Evolutionary conservation across 495 filamentous ascomycete genomes (phyloP).

Genomic region (Hypoxylon fragiforme): DNA sequence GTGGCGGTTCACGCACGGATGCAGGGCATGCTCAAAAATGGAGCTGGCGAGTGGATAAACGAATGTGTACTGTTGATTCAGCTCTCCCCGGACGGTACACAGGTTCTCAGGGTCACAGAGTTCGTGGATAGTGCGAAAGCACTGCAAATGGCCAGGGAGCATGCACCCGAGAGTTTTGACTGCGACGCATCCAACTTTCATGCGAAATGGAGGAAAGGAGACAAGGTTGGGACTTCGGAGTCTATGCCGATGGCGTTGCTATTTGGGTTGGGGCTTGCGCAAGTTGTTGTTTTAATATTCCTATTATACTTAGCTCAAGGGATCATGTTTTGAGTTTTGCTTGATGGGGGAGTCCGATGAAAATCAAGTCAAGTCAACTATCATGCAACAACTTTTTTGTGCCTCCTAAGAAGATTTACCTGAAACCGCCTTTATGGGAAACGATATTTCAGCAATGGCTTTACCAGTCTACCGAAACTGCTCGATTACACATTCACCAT

Average conservation of each 20-base stretch:
- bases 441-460: background rate
- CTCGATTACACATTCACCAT: background rate
- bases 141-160: constrained; percentile 40
- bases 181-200: background rate
- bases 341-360: constrained; percentile 17
- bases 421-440: background rate
- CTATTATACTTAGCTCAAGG: constrained; percentile 19
- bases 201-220: background rate
- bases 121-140: constrained; percentile 49
- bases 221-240: background rate
- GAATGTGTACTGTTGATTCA: constrained; percentile 47
- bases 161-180: constrained; percentile 37
- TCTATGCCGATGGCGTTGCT: constrained; percentile 26
- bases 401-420: too few relatives aligned
- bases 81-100: constrained; percentile 33
- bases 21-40: constrained; percentile 35
- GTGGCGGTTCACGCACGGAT: constrained; percentile 44
- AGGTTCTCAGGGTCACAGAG: constrained; percentile 40
- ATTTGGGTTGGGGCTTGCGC: constrained; percentile 24
- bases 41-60: constrained; percentile 38
- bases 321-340: constrained; percentile 18
- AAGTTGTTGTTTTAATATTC: constrained; percentile 20
- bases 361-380: too few relatives aligned
- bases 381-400: too few relatives aligned
- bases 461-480: background rate